These are phyloP conservation scores for Santalum album DNA, from an alignment of 164 flowering plant species.

Conservation along the genomic window DNA sequence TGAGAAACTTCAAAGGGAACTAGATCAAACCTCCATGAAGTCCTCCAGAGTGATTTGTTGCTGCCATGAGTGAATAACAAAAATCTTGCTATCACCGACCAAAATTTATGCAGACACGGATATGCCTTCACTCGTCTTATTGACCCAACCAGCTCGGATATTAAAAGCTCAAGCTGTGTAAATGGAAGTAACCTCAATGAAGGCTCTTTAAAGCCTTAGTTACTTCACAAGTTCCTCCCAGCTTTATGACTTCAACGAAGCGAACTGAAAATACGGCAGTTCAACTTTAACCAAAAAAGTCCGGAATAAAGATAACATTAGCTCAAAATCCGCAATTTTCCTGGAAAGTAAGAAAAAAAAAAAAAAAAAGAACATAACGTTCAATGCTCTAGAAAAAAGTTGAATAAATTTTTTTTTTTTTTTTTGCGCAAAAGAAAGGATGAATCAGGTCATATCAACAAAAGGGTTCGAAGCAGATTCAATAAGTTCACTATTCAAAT, in stretches of 20 bases:
- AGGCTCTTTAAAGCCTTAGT: not conserved
- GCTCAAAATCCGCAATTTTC: constrained; percentile 9
- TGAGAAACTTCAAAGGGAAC: not conserved
- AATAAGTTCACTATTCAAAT: not conserved
- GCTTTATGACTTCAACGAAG: constrained; percentile 6
- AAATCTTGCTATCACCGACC: constrained; percentile 11
- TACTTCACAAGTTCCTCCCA: constrained; percentile 3
- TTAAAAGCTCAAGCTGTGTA: not conserved
- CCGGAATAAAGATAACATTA: constrained; percentile 1
- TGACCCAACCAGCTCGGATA: constrained; percentile 2
- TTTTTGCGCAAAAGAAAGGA: not conserved
- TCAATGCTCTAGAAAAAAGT: not conserved
- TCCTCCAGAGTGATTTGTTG: constrained; percentile 27
- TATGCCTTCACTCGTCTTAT: no score
- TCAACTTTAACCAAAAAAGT: not conserved
- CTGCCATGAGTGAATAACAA: constrained; percentile 23
- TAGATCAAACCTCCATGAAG: constrained; percentile 24
- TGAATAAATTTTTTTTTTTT: no score
- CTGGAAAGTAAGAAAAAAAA: constrained; percentile 6
- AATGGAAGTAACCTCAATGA: not conserved
- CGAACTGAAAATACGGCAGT: not conserved
- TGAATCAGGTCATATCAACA: not conserved
- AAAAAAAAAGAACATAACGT: not conserved
- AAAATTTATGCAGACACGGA: not conserved
- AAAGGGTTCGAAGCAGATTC: constrained; percentile 1